Conservation (phyloP, 2,329 filamentous ascomycete species). For the Neophaeococcomyces aloes region DNA sequence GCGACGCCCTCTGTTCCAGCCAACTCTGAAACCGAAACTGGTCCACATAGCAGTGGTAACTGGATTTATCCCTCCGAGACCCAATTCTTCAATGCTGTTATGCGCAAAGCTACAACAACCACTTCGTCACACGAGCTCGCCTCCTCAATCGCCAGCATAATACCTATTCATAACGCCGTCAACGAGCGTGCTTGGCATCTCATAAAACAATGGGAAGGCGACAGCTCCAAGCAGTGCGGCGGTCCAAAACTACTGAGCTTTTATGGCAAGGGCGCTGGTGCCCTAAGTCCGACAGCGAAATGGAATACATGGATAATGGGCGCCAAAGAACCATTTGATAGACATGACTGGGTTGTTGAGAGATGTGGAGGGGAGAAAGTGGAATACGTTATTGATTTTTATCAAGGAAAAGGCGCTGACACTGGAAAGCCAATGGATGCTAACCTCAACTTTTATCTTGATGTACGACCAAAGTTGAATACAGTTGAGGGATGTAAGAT, state of each 20-base stretch:
- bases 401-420: slow-evolving; percentile 54
- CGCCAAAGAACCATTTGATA: slow-evolving; percentile 86
- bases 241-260: slow-evolving; percentile 80
- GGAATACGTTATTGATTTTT: slow-evolving; percentile 98
- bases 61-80: slow-evolving; percentile 96
- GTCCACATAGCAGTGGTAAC: slow-evolving; percentile 64
- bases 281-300: slow-evolving; percentile 70
- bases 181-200: slow-evolving; percentile 94
- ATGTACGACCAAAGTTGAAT: slow-evolving; percentile 57
- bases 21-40: slow-evolving; percentile 70
- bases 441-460: slow-evolving; percentile 51
- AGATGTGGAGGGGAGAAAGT: slow-evolving; percentile 64
- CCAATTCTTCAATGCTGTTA: slow-evolving; percentile 97
- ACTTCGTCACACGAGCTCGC: slow-evolving; percentile 36
- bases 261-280: slow-evolving; percentile 48
- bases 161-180: slow-evolving; percentile 95
- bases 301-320: slow-evolving; percentile 57
- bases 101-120: slow-evolving; percentile 63
- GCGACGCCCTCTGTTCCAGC: slow-evolving; percentile 36
- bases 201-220: slow-evolving; percentile 75
- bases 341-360: slow-evolving; percentile 96
- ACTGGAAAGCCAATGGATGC: slow-evolving; percentile 23
- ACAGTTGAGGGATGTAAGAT: slow-evolving; percentile 51
- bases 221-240: slow-evolving; percentile 53
- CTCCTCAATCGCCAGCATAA: slow-evolving; percentile 53